Evolutionary conservation across 148 eudicot species (phyloP).

Genomic region (Arbutus unedo): DNA sequence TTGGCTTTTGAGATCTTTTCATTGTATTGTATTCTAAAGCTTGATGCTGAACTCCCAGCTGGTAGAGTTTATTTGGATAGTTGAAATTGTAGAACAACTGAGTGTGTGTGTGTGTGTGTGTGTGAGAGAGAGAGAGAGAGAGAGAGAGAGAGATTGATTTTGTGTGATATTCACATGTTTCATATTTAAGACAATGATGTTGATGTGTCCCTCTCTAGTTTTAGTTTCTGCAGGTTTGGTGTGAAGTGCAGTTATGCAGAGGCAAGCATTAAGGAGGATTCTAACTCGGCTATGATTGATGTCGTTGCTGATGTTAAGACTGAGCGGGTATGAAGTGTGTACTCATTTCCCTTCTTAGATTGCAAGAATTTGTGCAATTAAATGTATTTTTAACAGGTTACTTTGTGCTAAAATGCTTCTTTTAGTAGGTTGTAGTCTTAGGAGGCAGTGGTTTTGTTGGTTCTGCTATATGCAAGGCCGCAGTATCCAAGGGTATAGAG

Average conservation of each 20-base stretch:
- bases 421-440: slow-evolving; percentile 80
- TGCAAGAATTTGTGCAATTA: slow-evolving; percentile 1
- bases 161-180: neutral
- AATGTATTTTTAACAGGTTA: neutral
- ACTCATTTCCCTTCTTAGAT: slow-evolving; percentile 12
- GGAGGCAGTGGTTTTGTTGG: slow-evolving; percentile 99
- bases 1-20: neutral
- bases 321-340: slow-evolving; percentile 57
- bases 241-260: slow-evolving; percentile 69
- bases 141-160: neutral
- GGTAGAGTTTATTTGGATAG: neutral
- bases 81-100: neutral
- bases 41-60: neutral
- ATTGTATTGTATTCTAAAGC: neutral
- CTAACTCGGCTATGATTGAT: slow-evolving; percentile 63
- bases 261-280: slow-evolving; percentile 38
- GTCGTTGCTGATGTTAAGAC: slow-evolving; percentile 76
- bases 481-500: slow-evolving; percentile 86
- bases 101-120: neutral
- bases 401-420: slow-evolving; percentile 21
- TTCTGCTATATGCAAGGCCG: slow-evolving; percentile 98
- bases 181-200: neutral
- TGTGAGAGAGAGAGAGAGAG: too few relatives aligned
- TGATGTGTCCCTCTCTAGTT: slow-evolving; percentile 15
- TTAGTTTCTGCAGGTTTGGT: slow-evolving; percentile 44